Base-by-base conservation (phyloP, 148 eudicot species). In the Arctostaphylos glauca region DNA sequence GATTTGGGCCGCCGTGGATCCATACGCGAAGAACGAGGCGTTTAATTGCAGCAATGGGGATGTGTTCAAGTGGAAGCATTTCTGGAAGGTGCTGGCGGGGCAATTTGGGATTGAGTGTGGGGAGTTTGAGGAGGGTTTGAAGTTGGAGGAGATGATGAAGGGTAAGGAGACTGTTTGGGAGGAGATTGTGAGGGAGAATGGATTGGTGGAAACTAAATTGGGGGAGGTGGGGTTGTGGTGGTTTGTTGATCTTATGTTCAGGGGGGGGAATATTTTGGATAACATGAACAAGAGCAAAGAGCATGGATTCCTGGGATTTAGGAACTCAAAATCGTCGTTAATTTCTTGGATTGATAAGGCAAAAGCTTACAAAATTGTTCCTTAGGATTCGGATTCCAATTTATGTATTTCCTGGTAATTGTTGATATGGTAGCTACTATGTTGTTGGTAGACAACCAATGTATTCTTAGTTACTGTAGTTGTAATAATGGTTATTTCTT, bases 1-100 rank as follows among this genome's bases (percentile, higher is more conserved):
- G 46, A 91, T 92, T 53, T 94, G 95, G 97, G 92, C 93, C 0
- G 90, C 94, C 4, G 86, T 93, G 9, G 89, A 91, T 58, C 89
- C 83, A 0, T 80, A 90, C 8, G 94, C 93, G 14, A 91, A 91
- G 86, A 86, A 90, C 67, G 91, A 92, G 76, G 92, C 94, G 2
- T 92, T 94, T 71, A 92, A 91, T 43, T 88, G 91, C 48, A 94
- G 91, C 81, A 94, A 94, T 14, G 94, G 97, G 16, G 97, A 92
- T n/a, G 89, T 87, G 58, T 92, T 94, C 83, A 90, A 84, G 84
- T 94, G 97, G 97, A 90, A 88, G 83, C 90, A 94, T 75, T 62
- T 94, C 48, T 94, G 97, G 97, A 90, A 78, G 83, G 89, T 91
- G 74, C 52, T 92, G 81, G 91, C 89, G 0, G 92, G 92, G 73